These are phyloP conservation scores for Ophiostoma triangulosporum DNA, from an alignment of 2,329 filamentous ascomycete species.

Conservation along the genomic window DNA sequence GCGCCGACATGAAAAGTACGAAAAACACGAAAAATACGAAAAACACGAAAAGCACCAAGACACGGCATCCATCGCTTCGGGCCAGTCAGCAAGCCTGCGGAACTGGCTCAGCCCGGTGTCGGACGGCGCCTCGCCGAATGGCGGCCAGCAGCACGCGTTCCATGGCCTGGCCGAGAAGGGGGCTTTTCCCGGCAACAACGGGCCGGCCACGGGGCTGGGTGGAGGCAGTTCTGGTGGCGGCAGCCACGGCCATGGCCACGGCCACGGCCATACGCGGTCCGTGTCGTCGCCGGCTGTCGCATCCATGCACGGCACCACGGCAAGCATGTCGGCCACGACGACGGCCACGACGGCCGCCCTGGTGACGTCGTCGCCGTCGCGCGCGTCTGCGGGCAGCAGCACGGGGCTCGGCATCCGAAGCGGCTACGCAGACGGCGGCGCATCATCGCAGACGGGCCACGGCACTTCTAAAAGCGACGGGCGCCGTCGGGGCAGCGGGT, in stretches of 20 bases:
- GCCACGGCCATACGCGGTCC: neutral
- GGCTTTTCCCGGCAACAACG: conserved; percentile 3
- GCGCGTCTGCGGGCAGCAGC: neutral
- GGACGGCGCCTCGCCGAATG: conserved; percentile 10
- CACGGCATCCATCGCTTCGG: conserved; percentile 24
- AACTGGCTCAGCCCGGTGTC: conserved; percentile 13
- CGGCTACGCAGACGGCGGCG: neutral
- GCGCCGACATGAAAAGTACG: too few species aligned
- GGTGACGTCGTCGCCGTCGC: conserved; percentile 9
- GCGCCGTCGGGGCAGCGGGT: neutral
- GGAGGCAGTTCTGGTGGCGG: neutral
- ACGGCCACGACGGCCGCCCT: conserved; percentile 3
- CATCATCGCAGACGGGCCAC: neutral
- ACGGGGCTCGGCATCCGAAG: neutral
- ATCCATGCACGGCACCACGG: neutral
- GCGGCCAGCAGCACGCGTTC: conserved; percentile 13
- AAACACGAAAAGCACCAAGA: too few species aligned
- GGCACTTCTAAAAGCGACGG: neutral
- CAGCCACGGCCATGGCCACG: too few species aligned
- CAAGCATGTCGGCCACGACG: conserved; percentile 10
- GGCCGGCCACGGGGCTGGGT: neutral
- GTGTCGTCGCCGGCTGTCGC: neutral
- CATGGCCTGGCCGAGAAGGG: conserved; percentile 46
- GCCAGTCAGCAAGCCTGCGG: conserved; percentile 12
- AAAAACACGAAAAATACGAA: neutral